Conservation (phyloP, 208 protist genomes). For the Endotrypanum monterogeii region DNA sequence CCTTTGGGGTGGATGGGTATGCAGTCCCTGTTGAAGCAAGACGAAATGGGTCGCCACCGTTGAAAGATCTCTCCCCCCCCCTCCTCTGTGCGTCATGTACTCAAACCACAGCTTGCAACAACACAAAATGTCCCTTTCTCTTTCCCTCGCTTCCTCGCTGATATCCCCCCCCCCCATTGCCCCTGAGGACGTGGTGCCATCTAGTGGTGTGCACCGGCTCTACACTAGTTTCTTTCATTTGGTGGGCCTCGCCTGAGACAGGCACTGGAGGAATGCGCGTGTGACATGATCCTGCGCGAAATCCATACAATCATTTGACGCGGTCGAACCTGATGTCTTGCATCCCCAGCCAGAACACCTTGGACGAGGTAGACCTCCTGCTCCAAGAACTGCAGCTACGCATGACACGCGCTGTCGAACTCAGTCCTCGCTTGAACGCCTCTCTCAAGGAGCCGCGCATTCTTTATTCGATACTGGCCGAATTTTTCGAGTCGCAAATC, state of each 20-base stretch:
- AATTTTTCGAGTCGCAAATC: slow-evolving; percentile 47
- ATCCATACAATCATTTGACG: not conserved
- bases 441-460: slow-evolving; percentile 17
- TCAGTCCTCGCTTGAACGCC: slow-evolving; percentile 28
- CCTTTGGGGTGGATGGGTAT: too few relatives aligned
- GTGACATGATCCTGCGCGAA: not conserved
- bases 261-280: not conserved
- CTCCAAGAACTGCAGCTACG: slow-evolving; percentile 47
- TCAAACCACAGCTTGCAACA: too few relatives aligned
- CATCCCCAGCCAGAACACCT: slow-evolving; percentile 5
- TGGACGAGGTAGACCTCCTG: slow-evolving; percentile 24
- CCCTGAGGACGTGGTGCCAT: not conserved
- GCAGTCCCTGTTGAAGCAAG: too few relatives aligned
- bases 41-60: too few relatives aligned
- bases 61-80: too few relatives aligned
- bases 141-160: not conserved
- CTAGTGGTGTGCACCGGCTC: too few relatives aligned
- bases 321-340: slow-evolving; percentile 3
- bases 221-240: too few relatives aligned
- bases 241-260: too few relatives aligned
- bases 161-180: not conserved
- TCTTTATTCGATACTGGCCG: slow-evolving; percentile 46
- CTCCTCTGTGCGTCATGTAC: not conserved
- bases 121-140: not conserved
- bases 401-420: slow-evolving; percentile 54